Evolutionary conservation across 805 yeast genomes (phyloP), one percentile per base, ranked within the genome.

Genomic region (Yamadazyma sp.): DNA sequence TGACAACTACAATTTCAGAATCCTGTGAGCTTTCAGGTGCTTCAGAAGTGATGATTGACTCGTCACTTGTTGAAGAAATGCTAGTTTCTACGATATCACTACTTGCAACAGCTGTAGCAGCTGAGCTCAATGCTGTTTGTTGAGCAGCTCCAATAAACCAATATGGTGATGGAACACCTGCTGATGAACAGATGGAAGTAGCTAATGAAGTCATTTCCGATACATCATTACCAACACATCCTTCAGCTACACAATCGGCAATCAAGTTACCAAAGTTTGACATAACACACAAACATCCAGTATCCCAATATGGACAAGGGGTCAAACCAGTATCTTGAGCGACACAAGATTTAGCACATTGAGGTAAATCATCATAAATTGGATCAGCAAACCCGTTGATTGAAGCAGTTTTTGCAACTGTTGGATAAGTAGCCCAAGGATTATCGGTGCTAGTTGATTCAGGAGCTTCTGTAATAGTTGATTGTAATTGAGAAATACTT

Each of bases 381-480:
- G 62, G 63, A 48, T 70, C 76, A 19, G 75, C 75, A 36, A 70
- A 70, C 1, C 76, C 76, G 42, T 70, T 70, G 38, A 67, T 56
- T 26, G 64, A 47, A 20, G 75, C 76, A 19, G 75, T 67, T 41
- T 65, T 51, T 12, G 74, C 65, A 20, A 70, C 74, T 6, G 49
- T 38, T 13, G 76, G 76, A 44, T 65, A 70, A 5, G 75, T 67
- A 32, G 54, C 60, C 55, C 60, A 69, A 38, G 48, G 39, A 27
- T 47, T 39, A 18, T 27, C 23, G 4, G 42, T 27, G n/a, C 35
- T 8, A 11, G 43, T 22, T 9, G 45, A 11, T 21, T 12, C 26
- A 14, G 38, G 31, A 7, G 30, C 30, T 7, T 27, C 12, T 12
- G 40, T 27, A 8, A 31, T 24, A 11, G 31, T n/a, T n/a, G n/a